Evolutionary conservation across 768 basidiomycete genomes (phyloP), one percentile per base, ranked within the genome.

Genomic region (Kondoa subrosea): DNA sequence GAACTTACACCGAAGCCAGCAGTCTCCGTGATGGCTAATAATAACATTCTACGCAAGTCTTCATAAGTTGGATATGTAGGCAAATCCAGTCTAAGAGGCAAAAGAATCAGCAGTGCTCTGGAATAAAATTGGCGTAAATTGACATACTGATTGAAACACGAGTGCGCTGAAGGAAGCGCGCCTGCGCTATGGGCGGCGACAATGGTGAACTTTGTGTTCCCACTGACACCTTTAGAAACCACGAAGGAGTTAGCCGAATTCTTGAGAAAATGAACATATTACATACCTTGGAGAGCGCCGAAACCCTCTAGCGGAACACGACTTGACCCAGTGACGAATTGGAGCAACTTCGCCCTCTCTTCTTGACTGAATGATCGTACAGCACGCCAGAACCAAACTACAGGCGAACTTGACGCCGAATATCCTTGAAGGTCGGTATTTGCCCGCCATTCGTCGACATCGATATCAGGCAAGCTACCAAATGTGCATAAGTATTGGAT

Each of bases 321-420:
- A 34, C 66, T 67, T 30, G 69, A 67, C 56, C 76, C 79, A 1
- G 95, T 93, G 16, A 91, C 92, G 78, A 99, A 99, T 80, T 92
- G 93, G 67, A 99, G 81, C 58, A 99, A 89, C 77, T 95, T 91
- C 33, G 95, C 91, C 67, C 91, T 82, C 78, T 99, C 95, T 73
- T 96, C 92, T 34, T 93, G 87, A 72, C 88, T 90, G 80, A 96
- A 96, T 8, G 91, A 93, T 78, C 97, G 91, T 57, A 99, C 83
- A 1, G 93, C 93, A 71, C 95, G 84, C 95, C 95, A 99, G 87
- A 91, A 96, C 92, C 92, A 99, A 31, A 97, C 91, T 74, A 93
- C 91, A 3, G 93, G 89, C 76, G 99, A 92, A 1, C 87, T 88
- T 73, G 64, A 69, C 25, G 87, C 83, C 3, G 82, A 83, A 76